Conservation (phyloP, 2,329 filamentous ascomycete genomes). For the Alternaria hordeiaustralica region DNA sequence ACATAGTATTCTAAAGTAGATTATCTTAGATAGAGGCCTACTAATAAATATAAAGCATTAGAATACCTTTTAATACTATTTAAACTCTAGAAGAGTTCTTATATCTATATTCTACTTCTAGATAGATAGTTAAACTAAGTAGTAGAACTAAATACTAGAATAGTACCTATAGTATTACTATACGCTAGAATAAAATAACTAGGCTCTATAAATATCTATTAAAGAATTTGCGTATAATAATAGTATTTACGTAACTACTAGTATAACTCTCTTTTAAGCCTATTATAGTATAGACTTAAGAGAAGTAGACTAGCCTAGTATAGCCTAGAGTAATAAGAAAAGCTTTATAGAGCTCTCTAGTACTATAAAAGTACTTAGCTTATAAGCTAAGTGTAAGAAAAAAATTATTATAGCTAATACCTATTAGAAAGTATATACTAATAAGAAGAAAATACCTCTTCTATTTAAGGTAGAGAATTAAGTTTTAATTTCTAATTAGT, state of each 20-base stretch:
- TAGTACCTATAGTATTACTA: not conserved
- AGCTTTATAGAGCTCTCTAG: not conserved
- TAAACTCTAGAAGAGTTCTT: not conserved
- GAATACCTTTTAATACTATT: not conserved
- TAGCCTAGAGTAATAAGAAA: not conserved
- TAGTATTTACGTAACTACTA: not conserved
- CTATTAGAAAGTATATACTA: not conserved
- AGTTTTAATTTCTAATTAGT: not conserved
- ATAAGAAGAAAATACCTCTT: not conserved
- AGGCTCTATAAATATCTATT: not conserved
- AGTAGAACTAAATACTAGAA: not conserved
- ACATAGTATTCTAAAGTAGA: not conserved
- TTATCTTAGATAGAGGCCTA: not conserved
- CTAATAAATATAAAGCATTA: not conserved
- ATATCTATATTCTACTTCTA: not conserved
- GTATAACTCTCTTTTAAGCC: not conserved
- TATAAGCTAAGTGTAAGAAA: not conserved
- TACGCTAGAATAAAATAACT: not conserved
- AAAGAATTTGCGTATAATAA: not conserved
- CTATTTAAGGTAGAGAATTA: not conserved
- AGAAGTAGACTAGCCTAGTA: not conserved
- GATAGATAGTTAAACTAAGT: not conserved
- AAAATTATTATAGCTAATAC: not conserved
- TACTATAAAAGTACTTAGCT: not conserved
- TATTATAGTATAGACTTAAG: not conserved